Percentiles rank a stretch among this genome's conserved stretches.
phyloP scores from a whole-genome alignment of 1,284 basidiomycete genomes.

The Microbotryum lychnidis-dioicae region DNA sequence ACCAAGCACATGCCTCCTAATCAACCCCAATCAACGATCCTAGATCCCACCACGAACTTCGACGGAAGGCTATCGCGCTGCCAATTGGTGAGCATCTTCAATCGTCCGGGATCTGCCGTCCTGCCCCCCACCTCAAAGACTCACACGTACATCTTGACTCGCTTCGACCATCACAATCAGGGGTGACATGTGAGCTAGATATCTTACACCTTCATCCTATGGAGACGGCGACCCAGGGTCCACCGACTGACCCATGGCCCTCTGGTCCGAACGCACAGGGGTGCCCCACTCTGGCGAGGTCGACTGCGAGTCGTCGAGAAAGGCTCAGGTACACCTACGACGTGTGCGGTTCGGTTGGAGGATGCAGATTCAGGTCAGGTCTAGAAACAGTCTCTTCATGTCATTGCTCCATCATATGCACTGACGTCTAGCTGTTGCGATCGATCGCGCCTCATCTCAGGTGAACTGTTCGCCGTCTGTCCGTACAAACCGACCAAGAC shows the following conservation, averaged over 20 bases:
- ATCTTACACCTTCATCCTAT: too few relatives aligned
- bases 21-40: conserved; percentile 41
- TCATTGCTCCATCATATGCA: not conserved
- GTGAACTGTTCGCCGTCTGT: conserved; percentile 76
- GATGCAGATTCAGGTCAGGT: conserved; percentile 61
- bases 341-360: conserved; percentile 61
- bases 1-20: not conserved
- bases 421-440: not conserved
- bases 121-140: not conserved
- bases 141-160: conserved; percentile 3
- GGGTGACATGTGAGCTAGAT: too few relatives aligned
- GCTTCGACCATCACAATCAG: not conserved
- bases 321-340: conserved; percentile 40
- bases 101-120: not conserved
- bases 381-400: conserved; percentile 10
- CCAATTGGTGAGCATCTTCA: conserved; percentile 50
- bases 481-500: conserved; percentile 71
- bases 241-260: conserved; percentile 35
- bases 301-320: conserved; percentile 75
- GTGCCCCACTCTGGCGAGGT: conserved; percentile 73
- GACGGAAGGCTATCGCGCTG: conserved; percentile 76
- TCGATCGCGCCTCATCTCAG: conserved; percentile 12
- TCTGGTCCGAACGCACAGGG: conserved; percentile 40
- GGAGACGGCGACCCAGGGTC: too few relatives aligned
- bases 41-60: conserved; percentile 72